Evolutionary conservation across 768 basidiomycete species (phyloP).

Genomic region (Antrodiella citrinella): DNA sequence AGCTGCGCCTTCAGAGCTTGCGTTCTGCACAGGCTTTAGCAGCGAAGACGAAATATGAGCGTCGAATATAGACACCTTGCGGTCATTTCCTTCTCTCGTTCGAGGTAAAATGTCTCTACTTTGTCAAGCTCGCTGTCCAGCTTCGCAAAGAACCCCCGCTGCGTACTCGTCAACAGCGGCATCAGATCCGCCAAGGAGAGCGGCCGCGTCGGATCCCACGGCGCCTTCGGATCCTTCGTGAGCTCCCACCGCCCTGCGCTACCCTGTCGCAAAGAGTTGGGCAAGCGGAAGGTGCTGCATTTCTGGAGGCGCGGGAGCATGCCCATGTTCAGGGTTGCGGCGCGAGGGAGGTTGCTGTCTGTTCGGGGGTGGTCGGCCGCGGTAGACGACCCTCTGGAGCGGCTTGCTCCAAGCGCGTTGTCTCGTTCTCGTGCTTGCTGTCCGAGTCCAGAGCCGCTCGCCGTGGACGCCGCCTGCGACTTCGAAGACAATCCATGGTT

Average conservation of each 20-base stretch:
- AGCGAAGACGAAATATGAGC: not conserved
- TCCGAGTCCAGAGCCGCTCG: not conserved
- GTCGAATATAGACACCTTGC: constrained; percentile 16
- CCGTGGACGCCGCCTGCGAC: not conserved
- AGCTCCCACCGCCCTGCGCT: not conserved
- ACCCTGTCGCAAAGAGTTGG: constrained; percentile 1
- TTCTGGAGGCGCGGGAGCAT: constrained; percentile 9
- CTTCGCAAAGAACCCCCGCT: constrained; percentile 66
- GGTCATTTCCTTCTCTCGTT: constrained; percentile 58
- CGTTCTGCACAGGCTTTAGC: constrained; percentile 13
- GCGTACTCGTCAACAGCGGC: constrained; percentile 47
- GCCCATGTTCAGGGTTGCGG: constrained; percentile 9
- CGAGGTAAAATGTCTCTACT: constrained; percentile 75
- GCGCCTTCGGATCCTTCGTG: not conserved
- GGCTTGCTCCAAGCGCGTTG: not conserved
- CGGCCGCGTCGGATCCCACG: constrained; percentile 8
- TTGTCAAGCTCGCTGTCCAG: constrained; percentile 79
- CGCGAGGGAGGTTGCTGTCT: not conserved
- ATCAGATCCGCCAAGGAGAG: constrained; percentile 32
- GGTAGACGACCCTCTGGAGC: not conserved
- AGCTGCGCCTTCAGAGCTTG: constrained; percentile 58
- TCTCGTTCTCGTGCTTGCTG: not conserved
- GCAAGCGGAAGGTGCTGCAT: constrained; percentile 1
- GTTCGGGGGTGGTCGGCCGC: not conserved
- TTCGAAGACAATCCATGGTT: not conserved